A percentile compares a stretch with the other conserved stretches of the same genome.
These are phyloP conservation scores for Colletotrichum phormii DNA, from an alignment of 2,329 filamentous ascomycete species.

Conservation along the genomic window DNA sequence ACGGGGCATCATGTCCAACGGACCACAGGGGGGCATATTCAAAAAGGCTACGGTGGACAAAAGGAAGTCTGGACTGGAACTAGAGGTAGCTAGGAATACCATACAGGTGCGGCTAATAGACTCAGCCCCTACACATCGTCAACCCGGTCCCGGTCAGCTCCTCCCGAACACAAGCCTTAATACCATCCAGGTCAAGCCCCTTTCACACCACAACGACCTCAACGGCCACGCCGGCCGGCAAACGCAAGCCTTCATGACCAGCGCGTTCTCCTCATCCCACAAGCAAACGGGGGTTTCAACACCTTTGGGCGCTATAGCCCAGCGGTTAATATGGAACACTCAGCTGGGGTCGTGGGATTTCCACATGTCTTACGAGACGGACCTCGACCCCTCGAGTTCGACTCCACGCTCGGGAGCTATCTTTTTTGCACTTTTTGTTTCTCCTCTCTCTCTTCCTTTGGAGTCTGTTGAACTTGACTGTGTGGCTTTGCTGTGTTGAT, in stretches of 20 bases:
- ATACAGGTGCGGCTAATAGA: no score
- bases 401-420: not conserved
- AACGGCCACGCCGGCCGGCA: not conserved
- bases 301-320: not conserved
- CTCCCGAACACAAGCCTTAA: no score
- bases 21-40: not conserved
- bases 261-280: not conserved
- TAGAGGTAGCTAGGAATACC: no score
- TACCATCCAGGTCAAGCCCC: no score
- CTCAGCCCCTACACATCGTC: no score
- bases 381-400: not conserved
- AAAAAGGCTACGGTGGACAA: not conserved
- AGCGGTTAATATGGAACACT: not conserved
- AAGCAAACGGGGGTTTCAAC: not conserved
- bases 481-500: no score
- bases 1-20: not conserved
- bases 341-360: not conserved
- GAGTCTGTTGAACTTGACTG: no score
- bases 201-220: no score
- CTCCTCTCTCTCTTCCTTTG: not conserved
- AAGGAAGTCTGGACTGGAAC: not conserved
- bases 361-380: not conserved
- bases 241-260: not conserved
- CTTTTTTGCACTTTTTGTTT: not conserved
- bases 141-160: no score